Percentiles rank a stretch among this genome's conserved stretches.
Conservation (phyloP, 345 rosid genomes). For the Salix brachista region DNA sequence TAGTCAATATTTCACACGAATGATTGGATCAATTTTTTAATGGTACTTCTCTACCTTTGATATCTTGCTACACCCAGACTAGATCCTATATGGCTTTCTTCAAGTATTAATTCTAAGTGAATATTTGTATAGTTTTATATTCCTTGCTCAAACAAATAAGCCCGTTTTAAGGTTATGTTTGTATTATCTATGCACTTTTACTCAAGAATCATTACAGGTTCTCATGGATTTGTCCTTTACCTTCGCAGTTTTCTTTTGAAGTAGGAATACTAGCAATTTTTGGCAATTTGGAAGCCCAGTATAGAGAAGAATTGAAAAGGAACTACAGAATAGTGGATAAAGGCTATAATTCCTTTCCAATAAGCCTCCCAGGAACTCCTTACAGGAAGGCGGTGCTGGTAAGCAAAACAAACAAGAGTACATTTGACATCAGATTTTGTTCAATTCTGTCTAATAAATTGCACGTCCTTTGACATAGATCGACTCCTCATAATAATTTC, state of each 20-base stretch:
- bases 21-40: not conserved
- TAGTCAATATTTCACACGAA: not conserved
- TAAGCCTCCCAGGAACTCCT: slow-evolving; percentile 67
- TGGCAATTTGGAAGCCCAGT: slow-evolving; percentile 55
- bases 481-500: not conserved
- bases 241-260: slow-evolving; percentile 73
- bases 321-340: slow-evolving; percentile 63
- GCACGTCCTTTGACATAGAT: not conserved
- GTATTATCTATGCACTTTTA: not conserved
- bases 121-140: not conserved
- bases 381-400: slow-evolving; percentile 62
- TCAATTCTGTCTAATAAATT: not conserved
- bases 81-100: not conserved
- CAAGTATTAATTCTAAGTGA: not conserved
- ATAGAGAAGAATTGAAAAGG: slow-evolving; percentile 61
- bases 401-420: slow-evolving; percentile 4
- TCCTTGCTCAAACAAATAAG: not conserved
- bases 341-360: slow-evolving; percentile 89
- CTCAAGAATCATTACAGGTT: not conserved
- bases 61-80: not conserved
- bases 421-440: not conserved
- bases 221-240: not conserved
- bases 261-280: slow-evolving; percentile 71
- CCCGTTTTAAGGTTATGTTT: not conserved
- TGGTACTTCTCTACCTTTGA: not conserved